Evolutionary conservation across 2,329 filamentous ascomycete species (phyloP), one percentile per base, ranked within the genome.

Genomic region (Paecilomyces sp.): DNA sequence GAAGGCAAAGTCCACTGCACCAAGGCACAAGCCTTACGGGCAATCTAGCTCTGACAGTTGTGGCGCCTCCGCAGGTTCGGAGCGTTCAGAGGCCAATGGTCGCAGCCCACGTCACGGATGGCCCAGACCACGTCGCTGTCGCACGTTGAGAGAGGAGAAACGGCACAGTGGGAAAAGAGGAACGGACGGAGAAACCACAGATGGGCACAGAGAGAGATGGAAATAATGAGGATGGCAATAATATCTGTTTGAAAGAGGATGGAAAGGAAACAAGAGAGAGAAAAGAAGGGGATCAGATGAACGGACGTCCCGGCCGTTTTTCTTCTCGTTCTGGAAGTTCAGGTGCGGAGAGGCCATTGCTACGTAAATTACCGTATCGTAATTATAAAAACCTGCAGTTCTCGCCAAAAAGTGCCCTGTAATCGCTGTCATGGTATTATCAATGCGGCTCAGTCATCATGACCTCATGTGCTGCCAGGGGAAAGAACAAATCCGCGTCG

Each of bases 61-160:
- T 57, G 41, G 57, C 56, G 57, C 56, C 50, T 54, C 58, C 56
- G 55, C 66, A 60, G 61, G 63, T 62, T 63, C 58, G 59, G 58
- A 57, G 52, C 25, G 56, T 58, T 60, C 52, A 54, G 54, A 64
- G 64, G 58, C 69, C 68, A 71, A 71, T 71, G 61, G 64, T 36
- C n/a, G 63, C 57, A 54, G 64, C 64, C 69, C 68, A 71, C 69
- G 68, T 71, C 69, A 69, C 63, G 65, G 54, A 57, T 36, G 56
- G 36, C 41, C 51, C 51, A 25, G 11, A 28, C 41, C 24, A 30
- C 51, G 51, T 53, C 25, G 50, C 51, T 11, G 51, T 53, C 24
- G 51, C 51, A 30, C 51, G 51, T 53, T 53, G 22, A 28, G n/a
- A 18, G 22, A 24, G 3, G 36, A 15, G 36, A 41, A 41, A 13